Base-by-base conservation (phyloP, 1,139 yeast genomes). In the Kodamaea sp. region DNA sequence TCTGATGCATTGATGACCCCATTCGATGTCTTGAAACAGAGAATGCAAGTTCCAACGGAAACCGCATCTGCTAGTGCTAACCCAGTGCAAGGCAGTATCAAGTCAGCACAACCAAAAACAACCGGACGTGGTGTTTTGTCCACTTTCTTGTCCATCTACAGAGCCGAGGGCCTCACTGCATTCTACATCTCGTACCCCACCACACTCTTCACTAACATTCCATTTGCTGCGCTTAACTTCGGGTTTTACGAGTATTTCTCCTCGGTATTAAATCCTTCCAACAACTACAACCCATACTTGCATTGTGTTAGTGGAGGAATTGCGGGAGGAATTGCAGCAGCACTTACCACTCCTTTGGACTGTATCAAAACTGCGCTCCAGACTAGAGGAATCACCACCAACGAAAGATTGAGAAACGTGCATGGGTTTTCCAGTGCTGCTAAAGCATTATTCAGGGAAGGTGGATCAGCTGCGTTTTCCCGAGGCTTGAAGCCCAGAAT, bases 1-100 rank as follows among this genome's bases (percentile, higher is more conserved):
- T 82, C 94, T 3, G 98, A 92, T 63, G 97, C 97, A 3, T 72
- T 94, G 47, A 90, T 92, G 97, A 92, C 95, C 43, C 99, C 99
- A 15, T 92, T 92, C 57, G 99, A 92, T 55, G 95, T 92, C 26
- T 72, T 94, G 44, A 92, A 92, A 59, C 99, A 92, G 50, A 55
- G 76, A 53, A 70, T 70, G 76, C 76, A 70, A 51, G 72, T 66
- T 12, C 37, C 45, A 24, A 41, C 36, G n/a, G 25, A 44, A 21
- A n/a, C 24, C 32, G 10, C 22, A 9, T 26, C 4, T 8, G 19
- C 26, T 24, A 7, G 18, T 13, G 16, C 26, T 6, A 18, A 18
- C 21, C 6, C 9, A 6, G 21, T 18, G 6, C 21, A 18, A 18
- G 8, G 8, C 21, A 18, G 9, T 18, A 18, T 18, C 21, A n/a